Evolutionary conservation across 345 rosid genomes (phyloP).

Genomic region (Salix koriyanagi): DNA sequence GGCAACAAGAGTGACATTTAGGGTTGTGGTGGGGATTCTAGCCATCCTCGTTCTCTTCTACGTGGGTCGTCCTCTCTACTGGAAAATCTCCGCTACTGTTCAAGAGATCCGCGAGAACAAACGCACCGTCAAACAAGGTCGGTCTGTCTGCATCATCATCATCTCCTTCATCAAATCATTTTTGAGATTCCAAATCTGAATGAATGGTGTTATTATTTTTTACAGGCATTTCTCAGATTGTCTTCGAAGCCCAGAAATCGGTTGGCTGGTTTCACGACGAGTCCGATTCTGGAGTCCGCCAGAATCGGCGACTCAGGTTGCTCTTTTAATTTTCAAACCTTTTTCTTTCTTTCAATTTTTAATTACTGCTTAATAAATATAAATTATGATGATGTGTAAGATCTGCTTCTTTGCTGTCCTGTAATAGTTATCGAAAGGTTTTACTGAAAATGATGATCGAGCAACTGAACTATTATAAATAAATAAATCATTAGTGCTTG

Average conservation of each 20-base stretch:
- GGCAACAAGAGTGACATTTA: constrained; percentile 40
- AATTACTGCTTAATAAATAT: neutral
- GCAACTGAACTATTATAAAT: too few relatives aligned
- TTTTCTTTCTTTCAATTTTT: neutral
- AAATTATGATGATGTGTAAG: neutral
- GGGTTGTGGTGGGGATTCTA: constrained; percentile 27
- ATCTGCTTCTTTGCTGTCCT: neutral
- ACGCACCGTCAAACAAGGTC: constrained; percentile 73
- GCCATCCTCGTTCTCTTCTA: constrained; percentile 50
- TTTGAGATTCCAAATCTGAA: neutral
- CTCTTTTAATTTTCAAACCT: constrained; percentile 13
- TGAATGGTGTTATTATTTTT: neutral
- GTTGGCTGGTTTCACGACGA: constrained; percentile 79
- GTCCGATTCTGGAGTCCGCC: constrained; percentile 45
- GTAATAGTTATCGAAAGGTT: neutral
- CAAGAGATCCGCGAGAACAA: constrained; percentile 85
- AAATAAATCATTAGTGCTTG: neutral
- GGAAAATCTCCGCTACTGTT: constrained; percentile 88
- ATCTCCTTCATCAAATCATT: neutral
- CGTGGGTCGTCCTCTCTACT: constrained; percentile 79
- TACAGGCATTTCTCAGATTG: constrained; percentile 64
- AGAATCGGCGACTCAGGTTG: constrained; percentile 31
- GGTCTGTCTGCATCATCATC: too few relatives aligned
- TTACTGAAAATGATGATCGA: too few relatives aligned
- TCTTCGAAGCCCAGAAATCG: constrained; percentile 67